Evolutionary conservation across 2,329 filamentous ascomycete genomes (phyloP).

Genomic region (Byssothecium circinans): DNA sequence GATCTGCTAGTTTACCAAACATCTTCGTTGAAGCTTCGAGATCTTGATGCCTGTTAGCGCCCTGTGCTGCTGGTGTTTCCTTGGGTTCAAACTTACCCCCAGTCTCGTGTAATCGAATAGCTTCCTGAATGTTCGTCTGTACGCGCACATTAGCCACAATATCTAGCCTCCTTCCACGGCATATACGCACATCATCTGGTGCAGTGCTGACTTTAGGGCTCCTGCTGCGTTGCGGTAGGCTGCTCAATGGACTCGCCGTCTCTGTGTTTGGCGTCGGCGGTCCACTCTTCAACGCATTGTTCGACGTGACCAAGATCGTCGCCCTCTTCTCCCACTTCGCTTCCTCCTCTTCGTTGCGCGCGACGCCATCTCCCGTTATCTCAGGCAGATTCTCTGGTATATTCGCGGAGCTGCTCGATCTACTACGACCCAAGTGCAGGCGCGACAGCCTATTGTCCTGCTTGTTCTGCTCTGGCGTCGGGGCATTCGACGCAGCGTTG

Average conservation of each 20-base stretch:
- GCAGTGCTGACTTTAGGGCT: constrained; percentile 43
- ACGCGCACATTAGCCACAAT: constrained; percentile 16
- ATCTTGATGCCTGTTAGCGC: constrained; percentile 48
- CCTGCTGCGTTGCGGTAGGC: constrained; percentile 25
- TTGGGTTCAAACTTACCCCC: constrained; percentile 54
- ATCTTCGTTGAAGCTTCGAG: constrained; percentile 78
- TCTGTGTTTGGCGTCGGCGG: constrained; percentile 33
- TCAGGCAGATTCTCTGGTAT: constrained; percentile 80
- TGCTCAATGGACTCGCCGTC: constrained; percentile 16
- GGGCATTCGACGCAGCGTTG: constrained; percentile 29
- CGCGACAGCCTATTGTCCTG: constrained; percentile 61
- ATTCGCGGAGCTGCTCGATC: constrained; percentile 65
- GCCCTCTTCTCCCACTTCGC: constrained; percentile 90
- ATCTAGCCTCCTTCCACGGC: constrained; percentile 5
- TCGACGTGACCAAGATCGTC: constrained; percentile 75
- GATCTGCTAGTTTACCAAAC: constrained; percentile 82
- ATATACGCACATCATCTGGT: constrained; percentile 43
- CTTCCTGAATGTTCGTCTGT: constrained; percentile 77
- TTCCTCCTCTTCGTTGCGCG: constrained; percentile 49
- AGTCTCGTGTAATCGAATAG: constrained; percentile 88
- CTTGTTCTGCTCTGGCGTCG: constrained; percentile 10
- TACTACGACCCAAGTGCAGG: constrained; percentile 64
- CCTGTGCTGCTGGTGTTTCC: background rate
- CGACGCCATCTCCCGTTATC: constrained; percentile 57
- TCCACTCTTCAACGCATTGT: constrained; percentile 46